phyloP scores from a whole-genome alignment of 305 asterid genomes.

The Solanum aculeatissimum region DNA sequence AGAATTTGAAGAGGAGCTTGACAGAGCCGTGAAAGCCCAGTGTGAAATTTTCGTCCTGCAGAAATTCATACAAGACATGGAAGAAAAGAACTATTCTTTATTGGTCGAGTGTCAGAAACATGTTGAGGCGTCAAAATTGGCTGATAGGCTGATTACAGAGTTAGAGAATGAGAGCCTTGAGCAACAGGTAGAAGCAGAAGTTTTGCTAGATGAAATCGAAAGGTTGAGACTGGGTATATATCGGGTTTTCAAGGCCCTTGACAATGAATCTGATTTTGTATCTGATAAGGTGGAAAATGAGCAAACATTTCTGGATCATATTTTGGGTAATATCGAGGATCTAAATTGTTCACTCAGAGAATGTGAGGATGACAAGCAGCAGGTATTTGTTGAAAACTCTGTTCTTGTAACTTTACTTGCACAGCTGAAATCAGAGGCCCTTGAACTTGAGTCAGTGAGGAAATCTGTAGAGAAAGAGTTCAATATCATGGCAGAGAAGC shows the following conservation, averaged over 20 bases:
- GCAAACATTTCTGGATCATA: constrained; percentile 29
- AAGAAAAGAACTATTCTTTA: constrained; percentile 63
- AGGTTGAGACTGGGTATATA: constrained; percentile 60
- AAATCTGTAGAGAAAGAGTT: constrained; percentile 39
- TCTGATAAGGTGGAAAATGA: constrained; percentile 46
- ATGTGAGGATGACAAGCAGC: constrained; percentile 54
- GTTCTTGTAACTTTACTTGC: constrained; percentile 59
- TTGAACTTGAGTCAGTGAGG: constrained; percentile 47
- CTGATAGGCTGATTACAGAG: constrained; percentile 72
- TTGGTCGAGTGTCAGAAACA: constrained; percentile 74
- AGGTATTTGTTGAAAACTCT: constrained; percentile 62
- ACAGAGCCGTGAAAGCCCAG: constrained; percentile 66
- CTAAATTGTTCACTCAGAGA: constrained; percentile 41
- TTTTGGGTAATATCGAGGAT: constrained; percentile 45
- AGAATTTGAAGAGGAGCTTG: constrained; percentile 77
- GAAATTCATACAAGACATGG: constrained; percentile 86
- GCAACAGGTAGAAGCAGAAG: constrained; percentile 42
- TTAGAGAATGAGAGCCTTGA: constrained; percentile 3
- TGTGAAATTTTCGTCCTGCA: constrained; percentile 75
- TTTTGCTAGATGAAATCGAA: constrained; percentile 69
- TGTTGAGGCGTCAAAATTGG: constrained; percentile 80
- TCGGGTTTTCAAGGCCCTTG: constrained; percentile 57
- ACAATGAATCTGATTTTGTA: constrained; percentile 19
- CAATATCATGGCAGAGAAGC: constrained; percentile 28
- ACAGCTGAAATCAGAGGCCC: constrained; percentile 65